phyloP scores from a whole-genome alignment of 2,329 filamentous ascomycete genomes.

The Aspergillus sp. region DNA sequence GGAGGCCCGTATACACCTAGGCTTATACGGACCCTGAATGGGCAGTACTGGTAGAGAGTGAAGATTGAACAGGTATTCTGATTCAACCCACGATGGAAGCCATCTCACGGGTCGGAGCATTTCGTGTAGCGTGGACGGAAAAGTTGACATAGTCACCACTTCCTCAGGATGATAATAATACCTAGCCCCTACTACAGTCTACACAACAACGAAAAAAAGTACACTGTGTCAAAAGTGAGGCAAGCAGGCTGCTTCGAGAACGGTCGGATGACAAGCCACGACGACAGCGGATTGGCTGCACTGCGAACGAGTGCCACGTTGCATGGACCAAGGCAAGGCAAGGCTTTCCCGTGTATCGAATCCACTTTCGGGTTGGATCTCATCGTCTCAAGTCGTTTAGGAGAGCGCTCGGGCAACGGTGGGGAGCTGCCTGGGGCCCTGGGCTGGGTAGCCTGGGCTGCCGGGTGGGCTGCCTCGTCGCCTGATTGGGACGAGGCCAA shows the following conservation, averaged over 20 bases:
- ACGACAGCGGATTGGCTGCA: conserved; percentile 14
- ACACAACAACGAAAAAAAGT: too few species aligned
- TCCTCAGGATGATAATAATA: too few species aligned
- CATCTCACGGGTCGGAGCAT: not conserved
- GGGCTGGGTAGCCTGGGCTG: too few species aligned
- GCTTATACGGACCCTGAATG: too few species aligned
- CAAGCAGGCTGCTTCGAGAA: conserved; percentile 24
- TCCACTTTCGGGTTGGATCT: not conserved
- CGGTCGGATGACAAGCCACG: conserved; percentile 18
- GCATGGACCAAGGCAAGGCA: not conserved
- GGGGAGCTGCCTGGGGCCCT: too few species aligned
- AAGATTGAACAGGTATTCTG: not conserved
- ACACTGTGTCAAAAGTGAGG: conserved; percentile 23
- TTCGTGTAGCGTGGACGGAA: not conserved
- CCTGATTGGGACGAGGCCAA: not conserved
- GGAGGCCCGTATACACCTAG: too few species aligned
- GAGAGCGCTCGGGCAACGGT: not conserved
- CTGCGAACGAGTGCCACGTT: conserved; percentile 16
- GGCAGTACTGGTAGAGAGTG: too few species aligned
- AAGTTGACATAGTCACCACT: not conserved
- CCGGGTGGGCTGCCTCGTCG: not conserved
- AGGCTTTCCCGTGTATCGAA: not conserved
- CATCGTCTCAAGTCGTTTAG: not conserved
- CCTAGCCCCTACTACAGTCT: too few species aligned
- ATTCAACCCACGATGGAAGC: not conserved